phyloP scores from a whole-genome alignment of 2,329 filamentous ascomycete genomes.

The Elsinoe arachidis region DNA sequence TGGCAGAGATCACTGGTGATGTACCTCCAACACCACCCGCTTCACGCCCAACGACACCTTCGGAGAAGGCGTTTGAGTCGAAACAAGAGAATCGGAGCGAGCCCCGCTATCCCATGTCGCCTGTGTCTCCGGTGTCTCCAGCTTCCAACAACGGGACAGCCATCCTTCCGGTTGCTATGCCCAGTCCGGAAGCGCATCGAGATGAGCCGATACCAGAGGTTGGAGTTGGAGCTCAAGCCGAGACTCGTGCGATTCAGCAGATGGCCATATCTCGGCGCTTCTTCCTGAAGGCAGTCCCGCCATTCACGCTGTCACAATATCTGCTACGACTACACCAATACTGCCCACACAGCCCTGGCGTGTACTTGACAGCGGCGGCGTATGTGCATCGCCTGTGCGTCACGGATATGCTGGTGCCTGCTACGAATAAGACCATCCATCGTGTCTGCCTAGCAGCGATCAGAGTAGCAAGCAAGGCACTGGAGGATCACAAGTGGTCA shows the following conservation, averaged over 20 bases:
- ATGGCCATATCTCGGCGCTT: slow-evolving; percentile 85
- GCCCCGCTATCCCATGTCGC: slow-evolving; percentile 12
- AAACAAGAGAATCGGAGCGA: slow-evolving; percentile 17
- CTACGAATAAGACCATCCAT: slow-evolving; percentile 78
- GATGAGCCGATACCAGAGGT: slow-evolving; percentile 39
- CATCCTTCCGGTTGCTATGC: slow-evolving; percentile 33
- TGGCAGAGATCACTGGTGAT: slow-evolving; percentile 67
- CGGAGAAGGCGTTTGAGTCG: slow-evolving; percentile 26
- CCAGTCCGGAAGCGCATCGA: slow-evolving; percentile 42
- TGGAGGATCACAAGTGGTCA: slow-evolving; percentile 86
- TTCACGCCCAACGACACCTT: slow-evolving; percentile 53
- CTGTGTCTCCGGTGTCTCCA: slow-evolving; percentile 31
- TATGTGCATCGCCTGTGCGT: slow-evolving; percentile 81
- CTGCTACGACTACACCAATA: slow-evolving; percentile 77
- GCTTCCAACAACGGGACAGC: slow-evolving; percentile 31
- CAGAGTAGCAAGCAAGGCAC: slow-evolving; percentile 81
- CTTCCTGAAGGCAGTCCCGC: slow-evolving; percentile 78
- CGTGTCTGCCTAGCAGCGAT: slow-evolving; percentile 75
- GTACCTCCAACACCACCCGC: slow-evolving; percentile 71
- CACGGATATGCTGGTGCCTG: slow-evolving; percentile 63
- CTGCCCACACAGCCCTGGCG: slow-evolving; percentile 87
- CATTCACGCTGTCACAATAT: slow-evolving; percentile 76
- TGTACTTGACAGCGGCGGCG: slow-evolving; percentile 79
- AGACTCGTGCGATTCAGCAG: slow-evolving; percentile 69
- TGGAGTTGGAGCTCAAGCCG: slow-evolving; percentile 53